Evolutionary conservation across 139 green algal genomes (phyloP), one percentile per base, ranked within the genome.

Genomic region (Ettlia oleoabundans): DNA sequence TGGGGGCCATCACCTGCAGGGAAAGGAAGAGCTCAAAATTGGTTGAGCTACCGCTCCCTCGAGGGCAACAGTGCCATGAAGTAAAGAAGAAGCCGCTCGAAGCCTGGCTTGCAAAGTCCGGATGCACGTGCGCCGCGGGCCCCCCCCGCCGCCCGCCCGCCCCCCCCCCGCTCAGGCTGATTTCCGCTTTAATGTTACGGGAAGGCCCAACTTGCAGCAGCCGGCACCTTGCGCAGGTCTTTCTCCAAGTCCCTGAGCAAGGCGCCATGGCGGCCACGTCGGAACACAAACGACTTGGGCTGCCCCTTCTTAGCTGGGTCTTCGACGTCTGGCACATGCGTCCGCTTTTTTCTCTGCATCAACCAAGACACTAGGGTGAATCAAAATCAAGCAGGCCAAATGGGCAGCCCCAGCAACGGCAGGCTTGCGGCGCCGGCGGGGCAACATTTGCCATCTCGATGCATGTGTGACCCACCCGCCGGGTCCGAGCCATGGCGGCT

Each of bases 261-360:
- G 8, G 80, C 88, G 53, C 77, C 93, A 37, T 92, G 91, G 82
- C 89, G 90, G 43, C 95, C 95, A 0, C 95, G 85, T 28, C 90
- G 78, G 52, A 99, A 94, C 15, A 99, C 96, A 83, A 99, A 98
- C 1, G 89, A 96, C 35, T 89, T 87, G 21, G 94, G 94, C 24
- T 87, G 63, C 3, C 87, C 79, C 73, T 96, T 94, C 82, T 95
- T 95, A 33, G 53, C 66, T 0, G 91, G 86, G 63, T 91, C 87
- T 3, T 81, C 76, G 2, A 72, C 78, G 52, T 93, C 86, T 19
- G 63, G 77, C 13, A 92, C 64, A 75, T 98, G 95, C 55, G 94
- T 97, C 1, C 93, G 83, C 81, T 95, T 96, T 89, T 98, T 98
- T 41, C 88, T 91, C 94, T 98, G 87, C 76, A 85, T 2, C 19